These are phyloP conservation scores for Puccinia novopanici DNA, from an alignment of 1,284 basidiomycete genomes.

Conservation along the genomic window DNA sequence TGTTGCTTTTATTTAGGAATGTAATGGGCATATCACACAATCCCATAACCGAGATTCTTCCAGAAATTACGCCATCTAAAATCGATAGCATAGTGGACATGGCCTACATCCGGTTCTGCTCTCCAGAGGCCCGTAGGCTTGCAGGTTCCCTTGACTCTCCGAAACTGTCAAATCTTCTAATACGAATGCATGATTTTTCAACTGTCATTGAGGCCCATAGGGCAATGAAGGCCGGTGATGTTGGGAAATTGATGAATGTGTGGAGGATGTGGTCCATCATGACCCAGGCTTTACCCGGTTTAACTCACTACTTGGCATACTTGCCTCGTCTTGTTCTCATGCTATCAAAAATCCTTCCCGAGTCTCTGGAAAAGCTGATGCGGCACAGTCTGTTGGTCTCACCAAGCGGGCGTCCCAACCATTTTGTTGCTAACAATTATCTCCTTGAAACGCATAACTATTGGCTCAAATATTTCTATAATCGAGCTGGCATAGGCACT, in stretches of 20 bases:
- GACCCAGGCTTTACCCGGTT: not conserved
- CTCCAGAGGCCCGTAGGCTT: not conserved
- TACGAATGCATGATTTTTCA: not conserved
- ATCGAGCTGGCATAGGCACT: not conserved
- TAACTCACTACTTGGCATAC: not conserved
- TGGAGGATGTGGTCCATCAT: constrained; percentile 8
- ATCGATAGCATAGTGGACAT: not conserved
- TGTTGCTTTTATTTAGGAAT: not conserved
- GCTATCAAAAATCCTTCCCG: not conserved
- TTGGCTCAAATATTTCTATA: not conserved
- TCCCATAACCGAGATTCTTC: not conserved
- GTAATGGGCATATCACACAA: not conserved
- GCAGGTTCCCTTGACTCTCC: not conserved
- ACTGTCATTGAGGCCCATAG: not conserved
- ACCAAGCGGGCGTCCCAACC: not conserved
- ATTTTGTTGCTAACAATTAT: not conserved
- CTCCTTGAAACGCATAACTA: not conserved
- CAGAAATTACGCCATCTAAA: not conserved
- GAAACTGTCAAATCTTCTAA: not conserved
- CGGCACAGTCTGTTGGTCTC: not conserved
- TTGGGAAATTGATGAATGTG: not conserved
- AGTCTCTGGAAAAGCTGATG: not conserved
- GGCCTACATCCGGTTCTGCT: not conserved
- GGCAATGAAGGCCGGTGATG: no score
- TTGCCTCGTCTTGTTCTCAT: not conserved